These are phyloP conservation scores for Spergularia azorica DNA, from an alignment of 179 eudicot species.

Conservation along the genomic window DNA sequence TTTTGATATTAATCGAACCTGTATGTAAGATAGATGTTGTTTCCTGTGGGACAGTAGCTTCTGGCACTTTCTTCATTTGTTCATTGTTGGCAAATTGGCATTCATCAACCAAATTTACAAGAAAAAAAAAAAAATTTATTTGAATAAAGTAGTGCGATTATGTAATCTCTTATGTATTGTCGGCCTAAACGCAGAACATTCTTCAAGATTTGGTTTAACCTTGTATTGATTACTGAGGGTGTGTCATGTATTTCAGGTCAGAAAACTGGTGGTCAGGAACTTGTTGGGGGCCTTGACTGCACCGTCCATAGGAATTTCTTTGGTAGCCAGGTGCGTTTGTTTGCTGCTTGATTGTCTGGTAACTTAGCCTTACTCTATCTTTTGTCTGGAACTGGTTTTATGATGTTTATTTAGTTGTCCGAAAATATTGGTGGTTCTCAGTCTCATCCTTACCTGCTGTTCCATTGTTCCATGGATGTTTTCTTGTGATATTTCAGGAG, in stretches of 20 bases:
- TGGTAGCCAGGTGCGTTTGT: constrained; percentile 76
- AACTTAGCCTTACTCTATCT: background rate
- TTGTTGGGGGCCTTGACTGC: constrained; percentile 92
- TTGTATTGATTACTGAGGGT: background rate
- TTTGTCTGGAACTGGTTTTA: background rate
- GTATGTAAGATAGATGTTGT: background rate
- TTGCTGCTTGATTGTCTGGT: background rate
- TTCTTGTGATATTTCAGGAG: background rate
- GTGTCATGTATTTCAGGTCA: constrained; percentile 57
- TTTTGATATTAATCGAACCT: background rate
- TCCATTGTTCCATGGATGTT: background rate
- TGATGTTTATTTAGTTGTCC: background rate
- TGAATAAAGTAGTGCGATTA: too few species aligned
- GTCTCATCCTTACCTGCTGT: too few species aligned
- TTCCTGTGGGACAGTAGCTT: background rate
- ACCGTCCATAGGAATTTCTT: constrained; percentile 89
- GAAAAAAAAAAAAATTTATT: too few species aligned
- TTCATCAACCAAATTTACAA: too few species aligned
- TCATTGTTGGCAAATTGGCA: background rate
- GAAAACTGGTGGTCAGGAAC: constrained; percentile 89
- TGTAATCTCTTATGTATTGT: too few species aligned
- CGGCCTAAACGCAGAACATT: background rate
- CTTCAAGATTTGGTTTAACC: background rate
- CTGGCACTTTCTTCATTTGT: background rate
- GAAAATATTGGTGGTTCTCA: too few species aligned